Base-by-base conservation (phyloP, 768 basidiomycete genomes). In the Sporobolomyces roseus region DNA sequence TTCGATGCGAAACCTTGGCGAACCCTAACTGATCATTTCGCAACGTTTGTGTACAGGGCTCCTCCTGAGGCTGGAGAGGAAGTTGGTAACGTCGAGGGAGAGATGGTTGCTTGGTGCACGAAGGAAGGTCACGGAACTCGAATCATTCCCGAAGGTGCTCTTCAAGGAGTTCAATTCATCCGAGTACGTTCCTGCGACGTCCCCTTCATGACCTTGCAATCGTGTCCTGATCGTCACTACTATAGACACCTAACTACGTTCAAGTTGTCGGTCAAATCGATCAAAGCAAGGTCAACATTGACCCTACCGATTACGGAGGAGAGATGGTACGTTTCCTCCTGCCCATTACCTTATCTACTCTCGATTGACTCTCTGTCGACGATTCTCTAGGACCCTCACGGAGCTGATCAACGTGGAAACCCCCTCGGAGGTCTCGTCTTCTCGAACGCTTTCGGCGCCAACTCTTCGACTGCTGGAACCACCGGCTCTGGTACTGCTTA, bases 341-440 rank as follows among this genome's bases (percentile, higher is more conserved):
- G 62, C 61, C 33, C 23, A 38, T 5, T 43, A 58, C 30, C 23
- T 33, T 29, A 52, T 38, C 48, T 21, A 33, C 38, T 17, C 23
- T 29, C 63, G n/a, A n/a, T n/a, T 27, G 65, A 51, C 23, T n/a
- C 38, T 41, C 49, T 51, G 38, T 14, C 61, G 6, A 27, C 25
- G n/a, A n/a, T 19, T 43, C 16, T 87, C 17, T 27, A 69, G 68
- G 68, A 90, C 77, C 84, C 87, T 21, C 86, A 87, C 70, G 88
- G 88, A 65, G 87, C 87, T 68, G 88, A 89, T 19, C 71, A 87
- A 84, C 84, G 87, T 70, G 90, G 90, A n/a, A 92, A 76, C 73
- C 75, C 75, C 12, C 75, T 76, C 29, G 75, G 75, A 38, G 63
- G 85, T 55, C 77, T 90, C 32, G 65, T 89, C 49, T 91, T 83